phyloP scores from a whole-genome alignment of 805 yeast genomes.

The Pichia paraexigua region DNA sequence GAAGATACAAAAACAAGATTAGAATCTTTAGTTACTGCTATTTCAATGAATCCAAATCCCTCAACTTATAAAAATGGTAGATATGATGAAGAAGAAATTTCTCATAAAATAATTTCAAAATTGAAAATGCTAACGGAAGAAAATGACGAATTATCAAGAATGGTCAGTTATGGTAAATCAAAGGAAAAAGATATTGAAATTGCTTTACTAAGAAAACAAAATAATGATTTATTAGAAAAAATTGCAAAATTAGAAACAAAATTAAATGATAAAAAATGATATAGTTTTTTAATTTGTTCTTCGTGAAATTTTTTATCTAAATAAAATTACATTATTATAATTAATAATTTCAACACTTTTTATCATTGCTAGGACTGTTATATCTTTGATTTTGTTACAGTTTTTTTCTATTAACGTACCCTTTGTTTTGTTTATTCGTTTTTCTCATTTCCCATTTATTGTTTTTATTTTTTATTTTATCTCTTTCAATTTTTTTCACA shows the following conservation, averaged over 20 bases:
- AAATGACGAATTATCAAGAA: slow-evolving; percentile 59
- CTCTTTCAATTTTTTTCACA: not conserved
- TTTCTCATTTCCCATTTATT: not conserved
- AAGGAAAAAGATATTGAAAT: slow-evolving; percentile 64
- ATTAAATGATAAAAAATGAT: slow-evolving; percentile 10
- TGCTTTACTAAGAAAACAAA: slow-evolving; percentile 48
- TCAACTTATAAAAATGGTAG: slow-evolving; percentile 45
- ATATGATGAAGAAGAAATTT: slow-evolving; percentile 65
- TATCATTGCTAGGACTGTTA: not conserved
- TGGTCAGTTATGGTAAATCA: slow-evolving; percentile 69
- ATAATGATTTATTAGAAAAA: slow-evolving; percentile 36
- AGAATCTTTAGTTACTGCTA: slow-evolving; percentile 54
- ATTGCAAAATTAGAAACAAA: slow-evolving; percentile 24
- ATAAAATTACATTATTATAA: not conserved
- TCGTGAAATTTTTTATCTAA: not conserved
- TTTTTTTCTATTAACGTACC: not conserved
- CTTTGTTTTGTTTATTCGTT: not conserved
- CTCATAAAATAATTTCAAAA: slow-evolving; percentile 63
- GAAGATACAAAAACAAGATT: slow-evolving; percentile 54
- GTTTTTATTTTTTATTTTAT: not conserved
- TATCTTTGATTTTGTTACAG: not conserved
- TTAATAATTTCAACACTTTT: not conserved
- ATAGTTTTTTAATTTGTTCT: not conserved
- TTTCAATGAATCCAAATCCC: slow-evolving; percentile 43
- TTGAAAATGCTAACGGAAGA: slow-evolving; percentile 55